Evolutionary conservation across 1,139 yeast species (phyloP).

Genomic region (Pichia sp.): DNA sequence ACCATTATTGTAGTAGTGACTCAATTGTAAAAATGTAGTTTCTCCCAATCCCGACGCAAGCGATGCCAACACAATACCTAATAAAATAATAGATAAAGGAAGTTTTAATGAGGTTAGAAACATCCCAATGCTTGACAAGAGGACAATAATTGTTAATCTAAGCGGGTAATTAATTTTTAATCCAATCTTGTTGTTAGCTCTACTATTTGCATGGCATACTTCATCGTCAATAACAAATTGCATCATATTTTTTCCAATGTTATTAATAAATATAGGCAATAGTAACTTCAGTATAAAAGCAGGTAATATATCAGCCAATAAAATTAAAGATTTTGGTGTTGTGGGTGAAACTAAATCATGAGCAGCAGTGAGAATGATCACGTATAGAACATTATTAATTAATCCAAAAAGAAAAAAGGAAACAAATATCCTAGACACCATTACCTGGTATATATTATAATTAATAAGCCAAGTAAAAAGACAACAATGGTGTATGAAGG

Average conservation of each 20-base stretch:
- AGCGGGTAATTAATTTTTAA: conserved; percentile 43
- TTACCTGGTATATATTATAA: background rate
- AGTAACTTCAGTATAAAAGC: conserved; percentile 62
- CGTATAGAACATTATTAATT: conserved; percentile 82
- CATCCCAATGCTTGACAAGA: conserved; percentile 72
- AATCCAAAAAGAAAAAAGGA: conserved; percentile 83
- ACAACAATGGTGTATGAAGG: too few relatives aligned
- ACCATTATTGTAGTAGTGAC: conserved; percentile 54
- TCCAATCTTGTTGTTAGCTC: background rate
- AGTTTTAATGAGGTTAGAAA: conserved; percentile 47
- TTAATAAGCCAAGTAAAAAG: background rate
- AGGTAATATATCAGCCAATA: conserved; percentile 83
- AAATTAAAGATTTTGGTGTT: conserved; percentile 79
- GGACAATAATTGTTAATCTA: conserved; percentile 52
- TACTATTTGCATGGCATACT: background rate
- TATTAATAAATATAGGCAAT: conserved; percentile 77
- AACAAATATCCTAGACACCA: conserved; percentile 28
- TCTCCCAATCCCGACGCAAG: conserved; percentile 88
- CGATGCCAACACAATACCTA: conserved; percentile 80
- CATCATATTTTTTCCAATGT: conserved; percentile 1
- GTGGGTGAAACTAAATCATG: conserved; percentile 79
- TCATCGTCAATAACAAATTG: background rate
- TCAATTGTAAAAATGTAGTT: conserved; percentile 75
- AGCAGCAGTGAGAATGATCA: conserved; percentile 87
- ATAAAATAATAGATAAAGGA: conserved; percentile 34